Evolutionary conservation across 805 yeast species (phyloP).

Genomic region (Metschnikowia cubensis): DNA sequence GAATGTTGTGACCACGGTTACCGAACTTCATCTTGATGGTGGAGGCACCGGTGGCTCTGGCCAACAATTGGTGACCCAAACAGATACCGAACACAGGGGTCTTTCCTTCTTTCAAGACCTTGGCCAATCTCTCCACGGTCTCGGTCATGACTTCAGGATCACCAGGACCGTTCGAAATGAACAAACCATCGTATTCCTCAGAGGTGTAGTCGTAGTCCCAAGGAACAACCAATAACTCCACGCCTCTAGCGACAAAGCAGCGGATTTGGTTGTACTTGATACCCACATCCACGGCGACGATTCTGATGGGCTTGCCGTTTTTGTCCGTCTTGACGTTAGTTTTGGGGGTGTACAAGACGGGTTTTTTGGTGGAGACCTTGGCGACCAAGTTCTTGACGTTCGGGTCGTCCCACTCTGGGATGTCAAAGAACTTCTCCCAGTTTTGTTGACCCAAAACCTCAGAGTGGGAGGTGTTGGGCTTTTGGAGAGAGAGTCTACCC

Average conservation of each 20-base stretch:
- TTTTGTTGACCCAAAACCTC: conserved; percentile 30
- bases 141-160: conserved; percentile 85
- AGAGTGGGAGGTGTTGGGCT: conserved; percentile 27
- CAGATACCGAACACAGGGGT: conserved; percentile 97
- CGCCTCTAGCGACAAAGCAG: conserved; percentile 94
- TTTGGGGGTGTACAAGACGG: conserved; percentile 73
- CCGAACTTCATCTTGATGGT: conserved; percentile 93
- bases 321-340: conserved; percentile 48
- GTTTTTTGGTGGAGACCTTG: conserved; percentile 74
- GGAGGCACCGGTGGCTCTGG: conserved; percentile 92
- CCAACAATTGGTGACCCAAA: conserved; percentile 94
- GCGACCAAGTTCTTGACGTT: conserved; percentile 89
- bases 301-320: conserved; percentile 75
- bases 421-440: conserved; percentile 63
- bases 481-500: conserved; percentile 77
- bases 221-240: conserved; percentile 92
- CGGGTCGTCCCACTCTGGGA: conserved; percentile 92
- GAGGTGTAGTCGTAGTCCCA: conserved; percentile 83
- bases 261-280: conserved; percentile 97
- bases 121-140: conserved; percentile 57
- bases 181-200: conserved; percentile 90
- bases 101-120: conserved; percentile 57
- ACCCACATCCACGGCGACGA: conserved; percentile 94
- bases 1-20: conserved; percentile 99
- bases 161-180: conserved; percentile 98